These are phyloP conservation scores for Saccharum hybrid DNA, from an alignment of 202 grass and related monocot genomes.

Conservation along the genomic window DNA sequence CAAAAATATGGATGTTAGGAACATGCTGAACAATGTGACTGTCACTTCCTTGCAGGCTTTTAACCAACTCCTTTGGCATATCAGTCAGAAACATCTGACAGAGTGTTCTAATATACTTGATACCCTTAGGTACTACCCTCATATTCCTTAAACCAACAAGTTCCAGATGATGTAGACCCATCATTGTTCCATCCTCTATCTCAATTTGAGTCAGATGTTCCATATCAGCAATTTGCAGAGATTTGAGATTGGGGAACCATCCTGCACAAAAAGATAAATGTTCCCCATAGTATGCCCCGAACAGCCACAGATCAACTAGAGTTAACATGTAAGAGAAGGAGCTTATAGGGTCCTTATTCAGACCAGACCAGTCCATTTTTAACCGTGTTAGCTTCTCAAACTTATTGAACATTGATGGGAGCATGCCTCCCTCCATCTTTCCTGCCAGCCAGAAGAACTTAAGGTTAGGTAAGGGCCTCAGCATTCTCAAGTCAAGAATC, in stretches of 20 bases:
- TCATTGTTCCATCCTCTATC: conserved; percentile 50
- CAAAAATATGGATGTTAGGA: conserved; percentile 35
- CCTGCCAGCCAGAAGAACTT: conserved; percentile 37
- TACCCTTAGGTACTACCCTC: conserved; percentile 33
- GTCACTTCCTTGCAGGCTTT: conserved; percentile 31
- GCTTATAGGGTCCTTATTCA: conserved; percentile 52
- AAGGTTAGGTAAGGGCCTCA: conserved; percentile 29
- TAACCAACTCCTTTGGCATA: conserved; percentile 37
- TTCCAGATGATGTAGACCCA: not conserved
- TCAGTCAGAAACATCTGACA: conserved; percentile 20
- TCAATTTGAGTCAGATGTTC: conserved; percentile 32
- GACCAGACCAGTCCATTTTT: conserved; percentile 28
- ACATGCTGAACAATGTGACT: conserved; percentile 38
- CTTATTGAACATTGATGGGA: conserved; percentile 19
- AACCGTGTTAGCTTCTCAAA: conserved; percentile 37
- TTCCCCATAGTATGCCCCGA: conserved; percentile 39
- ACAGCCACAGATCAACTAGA: conserved; percentile 34
- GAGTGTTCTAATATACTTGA: conserved; percentile 40
- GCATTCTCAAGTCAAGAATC: conserved; percentile 41
- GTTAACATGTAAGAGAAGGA: conserved; percentile 41
- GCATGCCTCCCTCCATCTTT: conserved; percentile 37
- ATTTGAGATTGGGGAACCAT: conserved; percentile 53
- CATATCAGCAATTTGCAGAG: conserved; percentile 40
- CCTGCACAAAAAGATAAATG: conserved; percentile 33
- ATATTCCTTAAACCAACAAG: conserved; percentile 37